Conservation (phyloP, 1,284 basidiomycete genomes). For the Ustilago sp. region DNA sequence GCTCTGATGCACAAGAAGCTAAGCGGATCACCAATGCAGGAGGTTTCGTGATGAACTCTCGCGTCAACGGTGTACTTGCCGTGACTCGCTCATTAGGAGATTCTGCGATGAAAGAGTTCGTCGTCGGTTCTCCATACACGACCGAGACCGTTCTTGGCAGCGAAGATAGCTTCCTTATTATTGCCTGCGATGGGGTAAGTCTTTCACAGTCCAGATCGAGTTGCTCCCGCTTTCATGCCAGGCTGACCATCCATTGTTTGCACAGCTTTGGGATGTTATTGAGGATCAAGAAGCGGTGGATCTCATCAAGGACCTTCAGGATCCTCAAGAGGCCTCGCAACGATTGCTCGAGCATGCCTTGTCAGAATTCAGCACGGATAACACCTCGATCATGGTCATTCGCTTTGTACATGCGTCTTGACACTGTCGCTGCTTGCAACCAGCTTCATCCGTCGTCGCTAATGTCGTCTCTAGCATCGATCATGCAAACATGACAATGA, state of each 20-base stretch:
- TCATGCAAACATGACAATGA: neutral
- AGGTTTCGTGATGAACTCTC: constrained; percentile 97
- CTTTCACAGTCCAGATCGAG: neutral
- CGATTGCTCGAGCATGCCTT: constrained; percentile 87
- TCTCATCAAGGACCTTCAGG: constrained; percentile 79
- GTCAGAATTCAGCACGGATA: constrained; percentile 88
- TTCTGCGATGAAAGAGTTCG: constrained; percentile 99
- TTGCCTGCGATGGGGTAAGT: constrained; percentile 96
- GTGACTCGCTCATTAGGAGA: constrained; percentile 97
- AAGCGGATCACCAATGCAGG: constrained; percentile 97
- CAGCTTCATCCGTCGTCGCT: neutral
- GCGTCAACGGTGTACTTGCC: constrained; percentile 93
- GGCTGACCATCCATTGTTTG: constrained; percentile 12
- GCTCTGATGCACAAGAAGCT: constrained; percentile 94
- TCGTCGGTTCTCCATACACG: constrained; percentile 96
- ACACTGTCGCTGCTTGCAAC: neutral
- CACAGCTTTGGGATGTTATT: constrained; percentile 95
- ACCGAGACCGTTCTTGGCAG: constrained; percentile 92
- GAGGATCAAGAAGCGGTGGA: constrained; percentile 93
- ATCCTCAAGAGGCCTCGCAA: constrained; percentile 85
- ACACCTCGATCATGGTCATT: constrained; percentile 72
- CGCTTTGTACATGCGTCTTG: constrained; percentile 41
- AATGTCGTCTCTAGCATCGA: neutral
- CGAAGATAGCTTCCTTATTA: constrained; percentile 92
- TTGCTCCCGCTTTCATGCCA: neutral